phyloP scores from a whole-genome alignment of 208 protist genomes.

The Acanthamoeba divionensis region DNA sequence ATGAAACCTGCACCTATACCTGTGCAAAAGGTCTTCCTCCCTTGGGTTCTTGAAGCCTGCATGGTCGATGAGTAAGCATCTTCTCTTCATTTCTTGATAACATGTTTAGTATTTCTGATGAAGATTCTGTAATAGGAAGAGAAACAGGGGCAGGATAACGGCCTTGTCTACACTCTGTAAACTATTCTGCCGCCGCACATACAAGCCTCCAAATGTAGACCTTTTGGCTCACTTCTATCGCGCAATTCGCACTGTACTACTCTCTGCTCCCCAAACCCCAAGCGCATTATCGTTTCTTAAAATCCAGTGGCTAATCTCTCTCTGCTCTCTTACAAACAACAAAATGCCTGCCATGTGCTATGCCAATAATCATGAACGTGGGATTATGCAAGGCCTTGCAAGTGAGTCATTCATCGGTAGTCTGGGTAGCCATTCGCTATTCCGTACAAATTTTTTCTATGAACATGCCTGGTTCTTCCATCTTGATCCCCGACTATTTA shows the following conservation, averaged over 20 bases:
- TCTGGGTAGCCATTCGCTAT: slow-evolving; percentile 48
- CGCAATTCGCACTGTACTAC: background rate
- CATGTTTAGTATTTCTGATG: too few relatives aligned
- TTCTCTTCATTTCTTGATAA: background rate
- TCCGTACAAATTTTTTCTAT: slow-evolving; percentile 44
- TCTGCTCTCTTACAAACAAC: too few relatives aligned
- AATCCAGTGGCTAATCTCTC: too few relatives aligned
- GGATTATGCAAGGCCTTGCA: too few relatives aligned
- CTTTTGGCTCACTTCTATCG: slow-evolving; percentile 42
- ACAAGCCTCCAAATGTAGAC: slow-evolving; percentile 5
- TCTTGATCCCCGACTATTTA: slow-evolving; percentile 50
- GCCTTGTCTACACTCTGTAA: slow-evolving; percentile 52
- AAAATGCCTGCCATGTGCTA: background rate
- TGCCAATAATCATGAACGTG: too few relatives aligned
- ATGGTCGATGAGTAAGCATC: background rate
- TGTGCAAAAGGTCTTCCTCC: background rate
- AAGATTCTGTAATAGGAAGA: background rate
- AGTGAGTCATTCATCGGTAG: background rate
- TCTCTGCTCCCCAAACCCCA: background rate
- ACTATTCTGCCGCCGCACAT: slow-evolving; percentile 17
- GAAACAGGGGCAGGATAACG: slow-evolving; percentile 20
- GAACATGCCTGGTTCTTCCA: background rate
- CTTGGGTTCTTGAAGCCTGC: slow-evolving; percentile 49
- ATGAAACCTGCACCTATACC: slow-evolving; percentile 4
- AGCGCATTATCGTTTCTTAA: background rate